Evolutionary conservation across 306 rosid genomes (phyloP), one percentile per base, ranked within the genome.

Genomic region (Vicia faba): DNA sequence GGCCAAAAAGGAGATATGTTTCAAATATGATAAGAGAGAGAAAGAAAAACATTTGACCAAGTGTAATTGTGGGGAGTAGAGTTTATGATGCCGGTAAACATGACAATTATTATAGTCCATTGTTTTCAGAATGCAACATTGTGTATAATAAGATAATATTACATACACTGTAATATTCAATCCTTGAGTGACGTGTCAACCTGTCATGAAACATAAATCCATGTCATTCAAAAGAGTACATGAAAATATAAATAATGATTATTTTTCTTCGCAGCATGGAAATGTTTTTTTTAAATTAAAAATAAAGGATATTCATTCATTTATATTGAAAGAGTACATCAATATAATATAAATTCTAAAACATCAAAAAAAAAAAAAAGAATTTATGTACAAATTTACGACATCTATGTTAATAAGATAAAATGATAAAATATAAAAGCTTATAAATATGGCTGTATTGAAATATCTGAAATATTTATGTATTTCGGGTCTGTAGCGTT

Each of bases 51-150:
- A 20, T 28, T 38, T 56, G 44, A 40, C 70, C 62, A 43, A 75
- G 46, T 63, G 46, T 46, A 31, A 64, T 45, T 5, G 63, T 68
- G 77, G 54, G 82, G 80, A 76, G 50, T 33, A 56, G 64, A 72
- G 64, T 43, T 44, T 58, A 56, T 62, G 13, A 56, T 56, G 73
- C 73, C 59, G 61, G 62, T 76, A 53, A 68, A 46, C 57, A 65
- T 53, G 73, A 75, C 26, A 41, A 14, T 33, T 63, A 51, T 23
- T 63, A 51, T 23, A 62, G 18, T 48, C 61, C 26, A 79, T 56
- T 56, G 13, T 61, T 61, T 49, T 18, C 51, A 53, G 75, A 63
- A 63, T 39, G n/a, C 10, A 16, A 18, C 4, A 23, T 7, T 6
- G 2, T 6, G 2, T 51, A 29, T 46, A 66, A 46, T 46, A 66